Evolutionary conservation across 1,284 basidiomycete species (phyloP).

Genomic region (Ceraceosorus guamensis): DNA sequence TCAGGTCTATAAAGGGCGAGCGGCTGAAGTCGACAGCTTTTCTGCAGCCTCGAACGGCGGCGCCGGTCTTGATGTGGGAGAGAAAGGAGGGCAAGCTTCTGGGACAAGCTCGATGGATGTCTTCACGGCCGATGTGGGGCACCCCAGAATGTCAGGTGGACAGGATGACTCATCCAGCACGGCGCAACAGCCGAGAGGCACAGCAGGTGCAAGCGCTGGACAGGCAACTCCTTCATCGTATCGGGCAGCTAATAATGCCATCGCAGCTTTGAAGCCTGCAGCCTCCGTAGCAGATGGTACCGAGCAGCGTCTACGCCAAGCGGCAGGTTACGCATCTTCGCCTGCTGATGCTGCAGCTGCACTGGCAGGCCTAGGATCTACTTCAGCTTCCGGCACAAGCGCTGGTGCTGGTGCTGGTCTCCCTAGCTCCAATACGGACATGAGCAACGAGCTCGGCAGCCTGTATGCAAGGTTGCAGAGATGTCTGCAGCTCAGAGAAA

Average conservation of each 20-base stretch:
- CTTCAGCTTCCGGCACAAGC: conserved; percentile 8
- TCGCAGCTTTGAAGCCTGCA: neutral
- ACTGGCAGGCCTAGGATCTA: conserved; percentile 28
- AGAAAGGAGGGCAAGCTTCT: neutral
- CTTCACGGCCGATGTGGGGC: conserved; percentile 9
- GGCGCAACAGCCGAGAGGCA: conserved; percentile 19
- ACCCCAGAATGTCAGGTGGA: conserved; percentile 7
- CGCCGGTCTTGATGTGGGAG: neutral
- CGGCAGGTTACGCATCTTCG: conserved; percentile 22
- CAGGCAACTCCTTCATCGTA: neutral
- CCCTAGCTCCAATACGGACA: neutral
- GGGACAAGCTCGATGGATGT: neutral
- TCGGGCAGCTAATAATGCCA: neutral
- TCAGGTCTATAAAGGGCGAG: neutral
- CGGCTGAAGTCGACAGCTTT: conserved; percentile 22
- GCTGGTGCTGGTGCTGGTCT: conserved; percentile 1
- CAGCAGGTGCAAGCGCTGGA: conserved; percentile 1
- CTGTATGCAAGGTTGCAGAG: conserved; percentile 38
- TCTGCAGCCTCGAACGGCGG: conserved; percentile 6
- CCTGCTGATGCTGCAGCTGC: conserved; percentile 35
- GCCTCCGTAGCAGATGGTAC: neutral
- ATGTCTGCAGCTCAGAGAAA: conserved; percentile 43
- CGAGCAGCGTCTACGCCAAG: neutral
- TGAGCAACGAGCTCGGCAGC: conserved; percentile 35
- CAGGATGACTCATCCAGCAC: conserved; percentile 9